Base-by-base conservation (phyloP, 345 rosid species). In the Camelina sativa region DNA sequence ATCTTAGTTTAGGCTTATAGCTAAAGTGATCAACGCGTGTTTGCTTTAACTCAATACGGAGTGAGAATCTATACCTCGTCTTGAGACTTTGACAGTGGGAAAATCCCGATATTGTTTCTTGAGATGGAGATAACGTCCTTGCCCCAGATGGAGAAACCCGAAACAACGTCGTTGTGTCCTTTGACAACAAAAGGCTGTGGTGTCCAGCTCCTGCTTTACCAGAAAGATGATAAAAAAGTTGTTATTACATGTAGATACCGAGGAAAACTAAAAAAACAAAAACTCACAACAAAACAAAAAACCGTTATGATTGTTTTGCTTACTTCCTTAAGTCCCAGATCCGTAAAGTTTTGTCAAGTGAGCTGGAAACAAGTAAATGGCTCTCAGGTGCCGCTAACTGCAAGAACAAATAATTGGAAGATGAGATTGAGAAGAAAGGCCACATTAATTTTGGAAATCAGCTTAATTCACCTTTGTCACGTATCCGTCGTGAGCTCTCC, bases 281-380 rank as follows among this genome's bases (percentile, higher is more conserved):
- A 50, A n/a, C 16, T 53, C 47, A 58, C 52, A 63, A 55, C 35
- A 58, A 15, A 76, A 35, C 10, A 16, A 69, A 69, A 59, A 20
- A 23, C 2, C 19, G 11, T 5, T 20, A 66, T 50, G 38, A 77
- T 23, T 30, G 30, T 71, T 38, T 32, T 10, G 7, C 54, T 58
- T 74, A 93, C 98, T 89, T 86, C 77, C 97, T 88, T 73, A 93
- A 70, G 84, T 93, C 97, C 98, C 98, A 93, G 62, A 89, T 84
- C 35, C 85, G 84, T 80, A 93, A 65, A 57, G 91, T 88, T 76
- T 69, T 83, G 79, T 91, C 98, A 53, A 86, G 91, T 72, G 97
- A 93, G 87, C 98, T 93, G 64, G 98, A 91, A 73, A 93, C 90
- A 80, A 93, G 93, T 76, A 86, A 76, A 85, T 93, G 89, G 69